Evolutionary conservation across 257 asterid species (phyloP), one percentile per base, ranked within the genome.

Genomic region (Osmanthus fragrans): DNA sequence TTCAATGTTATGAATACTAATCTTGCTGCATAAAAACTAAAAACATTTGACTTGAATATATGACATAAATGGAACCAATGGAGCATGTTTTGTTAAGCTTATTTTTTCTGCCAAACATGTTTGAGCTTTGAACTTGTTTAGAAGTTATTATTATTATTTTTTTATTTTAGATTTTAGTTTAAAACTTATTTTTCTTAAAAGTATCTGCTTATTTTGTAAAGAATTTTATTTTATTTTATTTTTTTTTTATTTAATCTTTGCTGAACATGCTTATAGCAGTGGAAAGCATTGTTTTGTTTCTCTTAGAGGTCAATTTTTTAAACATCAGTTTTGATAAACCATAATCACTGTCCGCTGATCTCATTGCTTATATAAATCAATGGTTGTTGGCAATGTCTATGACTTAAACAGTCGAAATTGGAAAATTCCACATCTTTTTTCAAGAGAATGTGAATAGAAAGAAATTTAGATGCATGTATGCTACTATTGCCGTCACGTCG

Each of bases 381-480:
- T 71, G 70, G 42, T 56, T 37, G 49, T 33, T 56, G 66, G 42
- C 79, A 33, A 65, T 42, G 66, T n/a, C 21, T 33, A n/a, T 36
- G 39, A 34, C 56, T 67, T 54, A n/a, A 54, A 23, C 29, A 42
- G 49, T 12, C 18, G 1, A 42, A 67, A 2, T 58, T 16, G 39
- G 39, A 78, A 49, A 51, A 72, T 49, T 75, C 42, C 36, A 23
- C 23, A 29, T 73, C 74, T 69, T 30, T 67, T 54, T 83, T 65
- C 7, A 72, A 47, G 36, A 49, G 83, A 67, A 72, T 72, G 37
- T 82, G 73, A 60, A 77, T 69, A 74, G 80, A 65, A 88, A 82
- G 58, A 33, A 70, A 80, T 76, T 87, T 76, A 82, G 79, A 82
- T 80, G 82, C 90, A 69, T 75, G 36, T 71, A 45, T 72, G 45